phyloP scores from a whole-genome alignment of 2,329 filamentous ascomycete genomes.

The Diplocarpon rosae region DNA sequence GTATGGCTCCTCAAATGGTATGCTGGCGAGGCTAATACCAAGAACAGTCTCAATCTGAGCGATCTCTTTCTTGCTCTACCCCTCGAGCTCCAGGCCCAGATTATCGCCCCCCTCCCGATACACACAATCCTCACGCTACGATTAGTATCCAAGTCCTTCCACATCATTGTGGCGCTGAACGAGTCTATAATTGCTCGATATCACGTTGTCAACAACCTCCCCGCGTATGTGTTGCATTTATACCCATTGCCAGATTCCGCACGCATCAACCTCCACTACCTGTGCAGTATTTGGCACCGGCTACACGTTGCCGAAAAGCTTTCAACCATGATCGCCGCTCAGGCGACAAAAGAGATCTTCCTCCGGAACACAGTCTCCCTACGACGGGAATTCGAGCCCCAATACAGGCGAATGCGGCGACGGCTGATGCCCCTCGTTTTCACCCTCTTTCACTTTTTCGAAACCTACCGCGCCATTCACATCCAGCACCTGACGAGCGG shows the following conservation, averaged over 20 bases:
- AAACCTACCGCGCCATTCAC: conserved; percentile 50
- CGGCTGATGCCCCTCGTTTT: conserved; percentile 53
- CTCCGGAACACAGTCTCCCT: conserved; percentile 44
- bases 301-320: conserved; percentile 54
- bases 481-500: conserved; percentile 42
- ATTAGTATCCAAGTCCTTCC: conserved; percentile 46
- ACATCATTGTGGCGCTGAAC: conserved; percentile 47
- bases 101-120: conserved; percentile 48
- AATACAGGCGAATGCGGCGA: conserved; percentile 52
- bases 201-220: conserved; percentile 48
- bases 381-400: conserved; percentile 45
- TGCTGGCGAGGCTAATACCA: conserved; percentile 7
- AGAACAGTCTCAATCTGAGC: conserved; percentile 35
- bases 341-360: conserved; percentile 56
- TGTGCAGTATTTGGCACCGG: conserved; percentile 55
- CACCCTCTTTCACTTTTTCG: conserved; percentile 58
- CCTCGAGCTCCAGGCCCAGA: conserved; percentile 51
- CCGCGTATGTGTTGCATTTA: conserved; percentile 47
- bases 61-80: conserved; percentile 48
- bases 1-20: conserved; percentile 11
- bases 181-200: conserved; percentile 50
- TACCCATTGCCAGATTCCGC: conserved; percentile 42
- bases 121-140: conserved; percentile 50
- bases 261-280: conserved; percentile 45
- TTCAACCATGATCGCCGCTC: conserved; percentile 49